A percentile compares a stretch with the other conserved stretches of the same genome.
These are phyloP conservation scores for Aspergillus sp. DNA, from an alignment of 2,329 filamentous ascomycete genomes.

Conservation along the genomic window DNA sequence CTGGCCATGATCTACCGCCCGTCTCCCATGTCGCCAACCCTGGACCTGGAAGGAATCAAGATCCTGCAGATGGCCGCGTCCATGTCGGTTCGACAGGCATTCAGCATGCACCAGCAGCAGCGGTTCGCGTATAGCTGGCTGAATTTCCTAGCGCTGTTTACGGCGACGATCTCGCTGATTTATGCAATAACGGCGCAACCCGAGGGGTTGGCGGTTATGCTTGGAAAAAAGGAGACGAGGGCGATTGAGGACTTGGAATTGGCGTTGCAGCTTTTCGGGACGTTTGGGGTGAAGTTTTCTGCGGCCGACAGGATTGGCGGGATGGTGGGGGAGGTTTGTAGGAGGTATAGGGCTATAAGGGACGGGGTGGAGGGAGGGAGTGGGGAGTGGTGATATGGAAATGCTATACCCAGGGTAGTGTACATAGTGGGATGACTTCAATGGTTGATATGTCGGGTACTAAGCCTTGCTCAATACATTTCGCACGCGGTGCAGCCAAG, in stretches of 20 bases:
- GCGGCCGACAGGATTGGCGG: conserved; percentile 28
- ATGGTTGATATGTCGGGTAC: too few species aligned
- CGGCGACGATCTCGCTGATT: conserved; percentile 48
- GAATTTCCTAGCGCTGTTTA: conserved; percentile 49
- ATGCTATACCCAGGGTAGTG: too few species aligned
- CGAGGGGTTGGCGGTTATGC: conserved; percentile 26
- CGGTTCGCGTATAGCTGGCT: conserved; percentile 51
- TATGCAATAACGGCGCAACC: conserved; percentile 50
- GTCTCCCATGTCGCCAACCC: conserved; percentile 47
- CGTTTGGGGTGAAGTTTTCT: conserved; percentile 30
- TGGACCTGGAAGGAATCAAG: conserved; percentile 42
- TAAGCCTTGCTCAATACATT: too few species aligned
- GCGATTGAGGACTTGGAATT: conserved; percentile 28
- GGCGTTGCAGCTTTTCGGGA: conserved; percentile 26
- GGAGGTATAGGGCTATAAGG: too few species aligned
- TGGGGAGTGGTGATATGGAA: too few species aligned
- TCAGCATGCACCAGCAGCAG: conserved; percentile 44
- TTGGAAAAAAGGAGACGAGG: conserved; percentile 20
- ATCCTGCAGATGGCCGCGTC: conserved; percentile 46
- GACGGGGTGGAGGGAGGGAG: too few species aligned
- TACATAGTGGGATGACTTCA: too few species aligned
- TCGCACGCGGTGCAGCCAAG: too few species aligned
- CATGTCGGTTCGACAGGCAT: conserved; percentile 51
- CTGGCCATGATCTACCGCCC: conserved; percentile 52
- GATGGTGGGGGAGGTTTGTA: conserved; percentile 25